Evolutionary conservation across 106 monocot genomes (phyloP).

Genomic region (Allium cepa): DNA sequence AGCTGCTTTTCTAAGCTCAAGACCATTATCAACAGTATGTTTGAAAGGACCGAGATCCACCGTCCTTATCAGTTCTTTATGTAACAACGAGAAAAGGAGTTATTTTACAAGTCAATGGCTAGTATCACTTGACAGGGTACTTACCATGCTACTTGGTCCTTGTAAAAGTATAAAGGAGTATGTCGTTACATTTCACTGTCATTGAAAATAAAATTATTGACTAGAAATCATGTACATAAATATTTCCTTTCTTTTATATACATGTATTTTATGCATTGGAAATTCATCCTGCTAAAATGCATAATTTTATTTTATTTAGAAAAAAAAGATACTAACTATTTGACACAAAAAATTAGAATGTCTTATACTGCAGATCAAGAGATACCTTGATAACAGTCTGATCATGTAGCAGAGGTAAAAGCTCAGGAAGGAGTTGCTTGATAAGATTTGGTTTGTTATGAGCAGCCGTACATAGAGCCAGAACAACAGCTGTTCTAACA

Average conservation of each 20-base stretch:
- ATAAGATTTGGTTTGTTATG: conserved; percentile 97
- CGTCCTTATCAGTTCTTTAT: conserved; percentile 82
- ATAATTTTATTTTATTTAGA: too few species aligned
- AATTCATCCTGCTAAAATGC: too few species aligned
- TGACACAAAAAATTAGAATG: too few species aligned
- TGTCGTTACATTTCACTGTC: too few species aligned
- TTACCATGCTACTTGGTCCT: background rate
- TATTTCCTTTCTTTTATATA: background rate
- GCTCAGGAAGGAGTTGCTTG: conserved; percentile 84
- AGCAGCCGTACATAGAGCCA: conserved; percentile 89
- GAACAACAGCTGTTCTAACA: conserved; percentile 87
- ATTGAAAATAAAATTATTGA: too few species aligned
- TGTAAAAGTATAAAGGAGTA: background rate
- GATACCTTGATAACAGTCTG: conserved; percentile 95
- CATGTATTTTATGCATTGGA: too few species aligned
- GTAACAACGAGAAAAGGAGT: conserved; percentile 15
- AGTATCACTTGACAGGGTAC: background rate
- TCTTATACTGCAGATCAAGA: too few species aligned
- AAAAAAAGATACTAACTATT: too few species aligned
- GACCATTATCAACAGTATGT: conserved; percentile 93
- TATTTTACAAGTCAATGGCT: too few species aligned
- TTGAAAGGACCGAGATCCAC: conserved; percentile 95
- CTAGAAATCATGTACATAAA: background rate
- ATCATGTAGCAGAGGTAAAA: conserved; percentile 88
- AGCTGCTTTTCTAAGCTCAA: conserved; percentile 97